phyloP scores from a whole-genome alignment of 2,329 filamentous ascomycete genomes.

The Ophiostoma perfectum region DNA sequence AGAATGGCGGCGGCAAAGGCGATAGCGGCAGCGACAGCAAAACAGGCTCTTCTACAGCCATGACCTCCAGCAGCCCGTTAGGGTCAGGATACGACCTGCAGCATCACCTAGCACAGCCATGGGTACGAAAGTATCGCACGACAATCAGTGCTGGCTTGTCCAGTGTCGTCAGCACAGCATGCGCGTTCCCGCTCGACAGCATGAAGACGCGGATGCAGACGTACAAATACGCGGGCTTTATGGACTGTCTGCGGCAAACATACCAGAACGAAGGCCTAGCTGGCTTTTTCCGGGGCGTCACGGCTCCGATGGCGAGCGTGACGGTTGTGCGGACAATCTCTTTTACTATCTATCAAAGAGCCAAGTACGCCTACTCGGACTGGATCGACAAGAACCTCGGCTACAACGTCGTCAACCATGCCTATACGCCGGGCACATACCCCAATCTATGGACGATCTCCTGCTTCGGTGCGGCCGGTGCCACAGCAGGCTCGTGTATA shows the following conservation, averaged over 20 bases:
- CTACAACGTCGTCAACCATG: slow-evolving; percentile 66
- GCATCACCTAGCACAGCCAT: slow-evolving; percentile 34
- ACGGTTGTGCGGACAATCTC: slow-evolving; percentile 39
- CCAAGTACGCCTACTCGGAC: slow-evolving; percentile 67
- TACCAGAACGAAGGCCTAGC: slow-evolving; percentile 66
- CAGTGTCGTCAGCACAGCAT: slow-evolving; percentile 71
- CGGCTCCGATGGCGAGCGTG: slow-evolving; percentile 63
- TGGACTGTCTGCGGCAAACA: slow-evolving; percentile 68
- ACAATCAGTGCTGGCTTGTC: slow-evolving; percentile 73
- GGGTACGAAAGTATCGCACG: slow-evolving; percentile 71
- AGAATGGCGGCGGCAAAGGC: slow-evolving; percentile 23
- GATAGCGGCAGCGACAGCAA: slow-evolving; percentile 22
- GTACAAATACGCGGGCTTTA: slow-evolving; percentile 70
- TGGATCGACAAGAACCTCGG: slow-evolving; percentile 63
- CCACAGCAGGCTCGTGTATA: slow-evolving; percentile 72
- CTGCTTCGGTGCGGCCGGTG: slow-evolving; percentile 73
- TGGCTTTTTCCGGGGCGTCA: slow-evolving; percentile 78
- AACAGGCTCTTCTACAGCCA: slow-evolving; percentile 13
- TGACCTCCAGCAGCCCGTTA: slow-evolving; percentile 12
- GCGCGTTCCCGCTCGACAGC: slow-evolving; percentile 81
- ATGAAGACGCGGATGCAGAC: slow-evolving; percentile 88
- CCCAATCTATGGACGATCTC: slow-evolving; percentile 68
- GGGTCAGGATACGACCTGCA: background rate
- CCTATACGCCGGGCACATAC: slow-evolving; percentile 63
- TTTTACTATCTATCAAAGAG: slow-evolving; percentile 59